Conservation (phyloP, 345 rosid genomes). For the Eucalyptus viminalis region DNA sequence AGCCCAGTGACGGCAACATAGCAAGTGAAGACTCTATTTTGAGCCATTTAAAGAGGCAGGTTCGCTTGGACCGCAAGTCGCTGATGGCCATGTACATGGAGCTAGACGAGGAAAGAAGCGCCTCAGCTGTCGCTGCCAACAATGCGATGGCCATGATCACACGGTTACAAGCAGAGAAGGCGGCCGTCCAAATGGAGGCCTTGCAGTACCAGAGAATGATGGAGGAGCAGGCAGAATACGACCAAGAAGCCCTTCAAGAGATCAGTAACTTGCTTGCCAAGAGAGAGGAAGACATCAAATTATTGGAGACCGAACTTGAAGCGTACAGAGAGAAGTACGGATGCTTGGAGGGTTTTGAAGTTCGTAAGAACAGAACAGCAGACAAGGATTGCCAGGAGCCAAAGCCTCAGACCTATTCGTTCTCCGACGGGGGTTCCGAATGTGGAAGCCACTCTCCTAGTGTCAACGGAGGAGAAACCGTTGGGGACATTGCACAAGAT, state of each 20-base stretch:
- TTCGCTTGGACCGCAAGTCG: slow-evolving; percentile 70
- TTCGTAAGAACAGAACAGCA: background rate
- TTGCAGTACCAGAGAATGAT: slow-evolving; percentile 96
- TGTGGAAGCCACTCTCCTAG: background rate
- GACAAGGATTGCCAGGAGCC: background rate
- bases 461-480: background rate
- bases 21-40: slow-evolving; percentile 37
- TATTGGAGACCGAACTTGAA: slow-evolving; percentile 54
- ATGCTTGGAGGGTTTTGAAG: slow-evolving; percentile 5
- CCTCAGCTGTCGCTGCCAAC: slow-evolving; percentile 87
- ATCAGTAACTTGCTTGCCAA: slow-evolving; percentile 31
- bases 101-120: slow-evolving; percentile 81
- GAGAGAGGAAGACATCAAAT: slow-evolving; percentile 52
- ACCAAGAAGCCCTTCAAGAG: slow-evolving; percentile 72
- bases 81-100: slow-evolving; percentile 79
- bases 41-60: slow-evolving; percentile 63
- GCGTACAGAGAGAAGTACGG: slow-evolving; percentile 51
- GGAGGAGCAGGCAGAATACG: slow-evolving; percentile 96
- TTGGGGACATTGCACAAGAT: background rate
- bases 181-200: slow-evolving; percentile 95
- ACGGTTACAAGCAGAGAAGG: slow-evolving; percentile 78
- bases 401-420: background rate
- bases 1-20: slow-evolving; percentile 12
- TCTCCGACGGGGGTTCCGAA: background rate
- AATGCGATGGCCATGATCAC: slow-evolving; percentile 97